These are phyloP conservation scores for Calonectria leucothoes DNA, from an alignment of 2,329 filamentous ascomycete species.

Conservation along the genomic window DNA sequence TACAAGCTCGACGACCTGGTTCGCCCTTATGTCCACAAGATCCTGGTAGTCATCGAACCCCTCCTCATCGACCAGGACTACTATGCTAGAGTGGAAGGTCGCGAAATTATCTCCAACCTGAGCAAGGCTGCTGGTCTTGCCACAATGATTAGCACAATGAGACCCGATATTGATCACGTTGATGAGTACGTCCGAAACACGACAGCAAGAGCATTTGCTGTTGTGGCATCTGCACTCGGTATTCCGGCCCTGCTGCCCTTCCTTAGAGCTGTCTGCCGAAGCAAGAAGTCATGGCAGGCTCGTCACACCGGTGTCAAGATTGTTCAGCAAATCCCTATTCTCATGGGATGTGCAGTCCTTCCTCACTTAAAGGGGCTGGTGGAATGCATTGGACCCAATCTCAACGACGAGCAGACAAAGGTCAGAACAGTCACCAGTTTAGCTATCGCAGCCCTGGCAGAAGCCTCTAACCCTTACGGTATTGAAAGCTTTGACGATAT, in stretches of 20 bases:
- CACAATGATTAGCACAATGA: slow-evolving; percentile 99
- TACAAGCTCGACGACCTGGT: slow-evolving; percentile 99
- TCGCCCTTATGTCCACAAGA: slow-evolving; percentile 97
- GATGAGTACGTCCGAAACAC: slow-evolving; percentile 99
- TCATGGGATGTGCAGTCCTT: slow-evolving; percentile 97
- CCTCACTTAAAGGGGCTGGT: slow-evolving; percentile 96
- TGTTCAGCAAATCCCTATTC: slow-evolving; percentile 96
- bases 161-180: slow-evolving; percentile 97
- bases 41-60: slow-evolving; percentile 98
- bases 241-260: slow-evolving; percentile 97
- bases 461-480: slow-evolving; percentile 97
- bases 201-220: slow-evolving; percentile 94
- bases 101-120: slow-evolving; percentile 98
- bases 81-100: slow-evolving; percentile 96
- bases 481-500: slow-evolving; percentile 99
- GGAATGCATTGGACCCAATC: slow-evolving; percentile 94
- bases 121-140: slow-evolving; percentile 96
- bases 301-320: slow-evolving; percentile 99
- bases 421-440: slow-evolving; percentile 96
- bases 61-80: slow-evolving; percentile 99
- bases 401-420: slow-evolving; percentile 98
- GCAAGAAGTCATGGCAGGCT: slow-evolving; percentile 99
- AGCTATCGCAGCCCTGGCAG: slow-evolving; percentile 92
- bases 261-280: slow-evolving; percentile 93
- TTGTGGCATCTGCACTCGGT: slow-evolving; percentile 94